phyloP scores from a whole-genome alignment of 2,329 filamentous ascomycete genomes.

The Alternaria sp. region DNA sequence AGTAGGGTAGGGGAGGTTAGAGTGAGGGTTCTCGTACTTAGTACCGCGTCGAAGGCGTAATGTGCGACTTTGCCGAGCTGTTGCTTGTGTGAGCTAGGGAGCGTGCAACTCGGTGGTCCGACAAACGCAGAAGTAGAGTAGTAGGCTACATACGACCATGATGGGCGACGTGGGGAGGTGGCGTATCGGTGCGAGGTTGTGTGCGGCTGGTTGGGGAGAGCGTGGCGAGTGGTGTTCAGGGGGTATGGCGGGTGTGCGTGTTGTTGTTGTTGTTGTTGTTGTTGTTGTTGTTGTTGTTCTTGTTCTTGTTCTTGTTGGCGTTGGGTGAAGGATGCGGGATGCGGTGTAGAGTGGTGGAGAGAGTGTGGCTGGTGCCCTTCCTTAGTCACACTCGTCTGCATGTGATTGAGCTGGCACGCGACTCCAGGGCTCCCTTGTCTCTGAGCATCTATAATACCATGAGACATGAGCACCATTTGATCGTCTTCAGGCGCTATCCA shows the following conservation, averaged over 20 bases:
- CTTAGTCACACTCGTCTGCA: conserved; percentile 30
- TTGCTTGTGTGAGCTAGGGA: conserved; percentile 66
- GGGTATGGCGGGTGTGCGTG: conserved; percentile 15
- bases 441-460: conserved; percentile 1
- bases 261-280: conserved; percentile 20
- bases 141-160: conserved; percentile 52
- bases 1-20: conserved; percentile 7
- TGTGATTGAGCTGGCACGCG: conserved; percentile 31
- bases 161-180: conserved; percentile 19
- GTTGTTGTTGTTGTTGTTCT: conserved; percentile 17
- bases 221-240: conserved; percentile 13
- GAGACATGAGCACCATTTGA: not conserved
- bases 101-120: conserved; percentile 30
- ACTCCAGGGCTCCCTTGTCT: conserved; percentile 17
- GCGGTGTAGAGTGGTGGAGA: conserved; percentile 30
- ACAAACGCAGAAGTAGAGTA: conserved; percentile 16
- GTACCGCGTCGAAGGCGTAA: conserved; percentile 94
- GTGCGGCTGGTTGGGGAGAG: conserved; percentile 14
- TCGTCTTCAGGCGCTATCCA: not conserved
- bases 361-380: conserved; percentile 37
- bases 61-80: conserved; percentile 94
- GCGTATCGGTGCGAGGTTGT: conserved; percentile 12
- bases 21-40: conserved; percentile 66
- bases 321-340: conserved; percentile 27
- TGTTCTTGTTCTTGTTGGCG: conserved; percentile 17